A percentile compares a stretch with the other conserved stretches of the same genome.
Conservation (phyloP, 192 early-diverging fungal genomes). For the Rhizophagus sp. region DNA sequence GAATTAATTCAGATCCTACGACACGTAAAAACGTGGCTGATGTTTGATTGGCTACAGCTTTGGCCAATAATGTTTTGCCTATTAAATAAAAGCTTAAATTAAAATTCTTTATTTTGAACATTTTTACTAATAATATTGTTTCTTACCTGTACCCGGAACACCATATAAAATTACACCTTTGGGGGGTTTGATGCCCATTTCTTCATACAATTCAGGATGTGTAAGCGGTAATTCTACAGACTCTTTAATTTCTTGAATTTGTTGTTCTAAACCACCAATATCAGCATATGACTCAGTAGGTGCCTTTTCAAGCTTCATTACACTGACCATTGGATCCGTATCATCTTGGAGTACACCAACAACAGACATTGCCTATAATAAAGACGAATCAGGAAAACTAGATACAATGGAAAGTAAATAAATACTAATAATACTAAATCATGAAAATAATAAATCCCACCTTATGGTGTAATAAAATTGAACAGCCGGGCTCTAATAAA, state of each 20-base stretch:
- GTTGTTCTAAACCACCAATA: slow-evolving; percentile 94
- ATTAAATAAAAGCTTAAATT: background rate
- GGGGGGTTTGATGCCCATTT: slow-evolving; percentile 99
- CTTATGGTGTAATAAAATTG: slow-evolving; percentile 92
- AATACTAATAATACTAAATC: background rate
- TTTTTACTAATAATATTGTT: background rate
- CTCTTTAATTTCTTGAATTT: slow-evolving; percentile 98
- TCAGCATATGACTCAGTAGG: slow-evolving; percentile 98
- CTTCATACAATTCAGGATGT: slow-evolving; percentile 95
- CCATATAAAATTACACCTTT: slow-evolving; percentile 98
- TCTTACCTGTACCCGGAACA: slow-evolving; percentile 79
- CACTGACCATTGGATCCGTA: slow-evolving; percentile 97
- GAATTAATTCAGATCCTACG: slow-evolving; percentile 96
- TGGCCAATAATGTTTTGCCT: slow-evolving; percentile 90
- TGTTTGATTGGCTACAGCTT: slow-evolving; percentile 98
- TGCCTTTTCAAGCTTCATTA: slow-evolving; percentile 99
- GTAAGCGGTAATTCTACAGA: slow-evolving; percentile 97
- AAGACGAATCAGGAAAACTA: background rate
- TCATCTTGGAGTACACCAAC: slow-evolving; percentile 96
- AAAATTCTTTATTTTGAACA: background rate
- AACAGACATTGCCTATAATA: slow-evolving; percentile 72
- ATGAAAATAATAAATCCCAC: slow-evolving; percentile 37
- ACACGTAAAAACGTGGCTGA: slow-evolving; percentile 97
- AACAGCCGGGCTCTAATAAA: slow-evolving; percentile 94
- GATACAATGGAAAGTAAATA: background rate